These are phyloP conservation scores for Xylaria arbuscula DNA, from an alignment of 2,329 filamentous ascomycete genomes.

Conservation along the genomic window DNA sequence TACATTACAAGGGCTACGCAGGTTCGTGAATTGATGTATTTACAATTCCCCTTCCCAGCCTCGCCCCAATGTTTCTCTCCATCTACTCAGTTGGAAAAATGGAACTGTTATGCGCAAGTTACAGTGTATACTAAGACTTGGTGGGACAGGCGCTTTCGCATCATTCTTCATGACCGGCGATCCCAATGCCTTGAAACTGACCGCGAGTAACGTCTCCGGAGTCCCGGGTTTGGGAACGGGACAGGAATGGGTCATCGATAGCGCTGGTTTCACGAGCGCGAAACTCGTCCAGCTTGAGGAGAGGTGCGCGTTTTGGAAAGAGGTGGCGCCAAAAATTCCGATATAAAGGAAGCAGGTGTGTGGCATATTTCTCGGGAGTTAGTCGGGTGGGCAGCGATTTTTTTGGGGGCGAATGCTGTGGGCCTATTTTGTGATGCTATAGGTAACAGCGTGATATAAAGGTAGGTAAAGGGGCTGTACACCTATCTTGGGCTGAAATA, in stretches of 20 bases:
- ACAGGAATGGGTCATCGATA: conserved; percentile 63
- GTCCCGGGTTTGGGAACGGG: conserved; percentile 58
- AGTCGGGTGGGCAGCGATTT: not conserved
- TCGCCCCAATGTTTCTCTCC: too few relatives aligned
- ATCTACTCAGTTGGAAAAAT: too few relatives aligned
- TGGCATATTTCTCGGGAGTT: not conserved
- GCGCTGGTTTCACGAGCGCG: conserved; percentile 57
- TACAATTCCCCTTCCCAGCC: not conserved
- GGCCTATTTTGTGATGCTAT: not conserved
- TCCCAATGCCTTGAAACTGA: conserved; percentile 68
- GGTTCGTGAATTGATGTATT: conserved; percentile 33
- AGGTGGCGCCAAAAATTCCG: conserved; percentile 58
- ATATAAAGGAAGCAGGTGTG: conserved; percentile 49
- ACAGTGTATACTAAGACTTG: conserved; percentile 23
- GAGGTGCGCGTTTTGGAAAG: conserved; percentile 66
- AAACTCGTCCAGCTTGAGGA: conserved; percentile 54
- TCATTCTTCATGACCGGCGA: conserved; percentile 70
- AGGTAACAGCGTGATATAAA: not conserved
- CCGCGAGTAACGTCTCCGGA: conserved; percentile 54
- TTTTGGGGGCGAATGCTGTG: not conserved
- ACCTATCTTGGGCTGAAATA: not conserved
- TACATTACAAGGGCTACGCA: conserved; percentile 65
- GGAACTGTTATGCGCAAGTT: too few relatives aligned
- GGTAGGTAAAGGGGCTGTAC: too few relatives aligned
- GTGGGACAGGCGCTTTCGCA: conserved; percentile 63